phyloP scores from a whole-genome alignment of 2,329 filamentous ascomycete genomes.

The Aureobasidium sp. region DNA sequence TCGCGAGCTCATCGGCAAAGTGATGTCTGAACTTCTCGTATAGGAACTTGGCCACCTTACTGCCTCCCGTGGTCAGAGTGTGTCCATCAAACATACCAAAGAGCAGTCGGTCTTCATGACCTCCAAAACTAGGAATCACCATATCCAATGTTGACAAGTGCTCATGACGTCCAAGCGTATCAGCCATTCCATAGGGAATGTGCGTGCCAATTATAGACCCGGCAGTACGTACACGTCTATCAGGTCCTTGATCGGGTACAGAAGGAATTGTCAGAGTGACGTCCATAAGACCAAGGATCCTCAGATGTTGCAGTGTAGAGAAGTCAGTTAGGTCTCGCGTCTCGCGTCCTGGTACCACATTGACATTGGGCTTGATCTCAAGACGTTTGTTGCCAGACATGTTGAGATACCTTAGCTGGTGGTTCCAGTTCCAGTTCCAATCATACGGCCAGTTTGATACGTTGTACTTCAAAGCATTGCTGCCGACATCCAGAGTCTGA shows the following conservation, averaged over 20 bases:
- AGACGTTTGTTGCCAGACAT: slow-evolving; percentile 93
- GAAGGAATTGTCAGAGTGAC: slow-evolving; percentile 90
- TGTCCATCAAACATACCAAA: slow-evolving; percentile 96
- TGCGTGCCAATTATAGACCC: slow-evolving; percentile 78
- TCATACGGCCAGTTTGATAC: slow-evolving; percentile 98
- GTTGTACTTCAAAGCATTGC: slow-evolving; percentile 95
- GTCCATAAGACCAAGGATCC: slow-evolving; percentile 92
- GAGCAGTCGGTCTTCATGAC: slow-evolving; percentile 81
- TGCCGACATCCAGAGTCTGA: slow-evolving; percentile 86
- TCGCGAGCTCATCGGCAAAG: slow-evolving; percentile 74
- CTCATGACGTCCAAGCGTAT: slow-evolving; percentile 86
- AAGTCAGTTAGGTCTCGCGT: slow-evolving; percentile 81
- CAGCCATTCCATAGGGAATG: slow-evolving; percentile 94
- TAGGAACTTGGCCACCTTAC: slow-evolving; percentile 90
- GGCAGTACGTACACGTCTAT: slow-evolving; percentile 91
- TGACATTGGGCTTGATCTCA: slow-evolving; percentile 69
- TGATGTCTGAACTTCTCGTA: slow-evolving; percentile 91
- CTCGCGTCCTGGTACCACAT: slow-evolving; percentile 47
- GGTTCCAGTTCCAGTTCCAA: slow-evolving; percentile 99
- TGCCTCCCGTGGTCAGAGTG: slow-evolving; percentile 78
- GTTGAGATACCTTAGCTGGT: slow-evolving; percentile 89
- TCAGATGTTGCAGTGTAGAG: slow-evolving; percentile 70
- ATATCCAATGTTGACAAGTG: slow-evolving; percentile 94
- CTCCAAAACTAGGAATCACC: slow-evolving; percentile 85
- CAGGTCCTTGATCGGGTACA: slow-evolving; percentile 91